These are phyloP conservation scores for Penicillium sp. DNA, from an alignment of 2,329 filamentous ascomycete species.

Conservation along the genomic window DNA sequence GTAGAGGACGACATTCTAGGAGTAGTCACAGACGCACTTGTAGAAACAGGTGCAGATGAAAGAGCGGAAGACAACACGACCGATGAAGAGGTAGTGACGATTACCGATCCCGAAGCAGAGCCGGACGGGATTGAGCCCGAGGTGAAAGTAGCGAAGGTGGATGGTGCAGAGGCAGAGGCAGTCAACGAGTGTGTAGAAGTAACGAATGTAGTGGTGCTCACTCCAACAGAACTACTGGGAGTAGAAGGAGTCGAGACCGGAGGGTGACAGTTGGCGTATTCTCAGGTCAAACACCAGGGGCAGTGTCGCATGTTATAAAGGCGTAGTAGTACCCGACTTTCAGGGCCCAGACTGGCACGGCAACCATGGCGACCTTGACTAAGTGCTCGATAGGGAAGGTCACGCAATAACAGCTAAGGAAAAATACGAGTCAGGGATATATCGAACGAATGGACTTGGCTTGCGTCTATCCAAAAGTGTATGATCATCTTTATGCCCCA, in stretches of 20 bases:
- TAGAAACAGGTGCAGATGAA: neutral
- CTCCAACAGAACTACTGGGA: conserved; percentile 11
- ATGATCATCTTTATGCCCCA: conserved; percentile 13
- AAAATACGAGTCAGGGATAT: conserved; percentile 2
- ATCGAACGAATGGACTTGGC: conserved; percentile 9
- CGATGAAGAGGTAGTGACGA: neutral
- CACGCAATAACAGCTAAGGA: conserved; percentile 11
- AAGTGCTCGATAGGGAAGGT: conserved; percentile 8
- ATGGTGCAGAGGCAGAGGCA: conserved; percentile 4
- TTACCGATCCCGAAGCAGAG: conserved; percentile 5
- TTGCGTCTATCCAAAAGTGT: conserved; percentile 6
- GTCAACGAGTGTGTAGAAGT: conserved; percentile 8
- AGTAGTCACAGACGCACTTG: conserved; percentile 4
- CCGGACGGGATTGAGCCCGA: neutral
- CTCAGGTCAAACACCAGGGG: conserved; percentile 29
- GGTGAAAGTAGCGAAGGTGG: conserved; percentile 13
- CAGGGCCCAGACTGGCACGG: conserved; percentile 20
- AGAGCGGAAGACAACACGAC: neutral
- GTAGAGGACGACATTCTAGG: conserved; percentile 26
- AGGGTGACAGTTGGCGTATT: conserved; percentile 17
- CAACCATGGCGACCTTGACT: conserved; percentile 24
- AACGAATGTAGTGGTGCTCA: neutral
- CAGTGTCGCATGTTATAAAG: conserved; percentile 33
- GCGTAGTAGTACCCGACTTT: conserved; percentile 30
- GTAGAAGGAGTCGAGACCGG: conserved; percentile 8